phyloP scores from a whole-genome alignment of 192 early-diverging fungal species.

The Radiomyces spectabilis region DNA sequence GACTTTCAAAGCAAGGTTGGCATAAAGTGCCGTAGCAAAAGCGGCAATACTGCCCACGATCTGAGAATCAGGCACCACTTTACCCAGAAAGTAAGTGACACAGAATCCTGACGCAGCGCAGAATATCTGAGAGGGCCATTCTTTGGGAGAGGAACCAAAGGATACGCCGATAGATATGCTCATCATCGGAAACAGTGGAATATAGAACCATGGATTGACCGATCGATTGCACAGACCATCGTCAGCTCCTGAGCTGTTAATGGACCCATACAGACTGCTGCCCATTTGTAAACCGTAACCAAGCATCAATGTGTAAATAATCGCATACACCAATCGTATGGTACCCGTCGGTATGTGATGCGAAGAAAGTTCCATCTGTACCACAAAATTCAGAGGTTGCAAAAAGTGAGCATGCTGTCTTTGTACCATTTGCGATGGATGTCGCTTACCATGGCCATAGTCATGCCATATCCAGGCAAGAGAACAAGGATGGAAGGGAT shows the following conservation, averaged over 20 bases:
- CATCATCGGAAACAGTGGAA: slow-evolving; percentile 33
- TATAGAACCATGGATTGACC: slow-evolving; percentile 19
- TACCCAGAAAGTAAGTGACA: slow-evolving; percentile 12
- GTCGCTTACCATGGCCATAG: slow-evolving; percentile 52
- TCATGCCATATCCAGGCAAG: slow-evolving; percentile 70
- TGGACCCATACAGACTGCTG: slow-evolving; percentile 4
- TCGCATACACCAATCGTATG: slow-evolving; percentile 31
- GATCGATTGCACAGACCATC: slow-evolving; percentile 3
- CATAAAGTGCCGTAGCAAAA: slow-evolving; percentile 32
- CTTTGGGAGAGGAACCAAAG: slow-evolving; percentile 26
- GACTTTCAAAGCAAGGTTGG: slow-evolving; percentile 29
- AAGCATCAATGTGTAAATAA: slow-evolving; percentile 56
- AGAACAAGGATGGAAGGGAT: slow-evolving; percentile 38
- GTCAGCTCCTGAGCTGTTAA: slow-evolving; percentile 1
- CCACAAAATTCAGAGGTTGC: neutral
- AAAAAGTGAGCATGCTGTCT: neutral
- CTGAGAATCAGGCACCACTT: slow-evolving; percentile 20
- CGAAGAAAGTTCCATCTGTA: slow-evolving; percentile 73
- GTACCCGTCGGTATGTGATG: slow-evolving; percentile 83
- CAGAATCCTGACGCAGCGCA: neutral
- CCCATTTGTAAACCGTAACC: slow-evolving; percentile 61
- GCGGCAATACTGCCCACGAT: slow-evolving; percentile 34
- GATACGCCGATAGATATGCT: slow-evolving; percentile 36
- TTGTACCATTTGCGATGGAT: neutral
- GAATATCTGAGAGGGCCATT: neutral